These are phyloP conservation scores for Acer saccharum DNA, from an alignment of 345 rosid genomes.

Conservation along the genomic window DNA sequence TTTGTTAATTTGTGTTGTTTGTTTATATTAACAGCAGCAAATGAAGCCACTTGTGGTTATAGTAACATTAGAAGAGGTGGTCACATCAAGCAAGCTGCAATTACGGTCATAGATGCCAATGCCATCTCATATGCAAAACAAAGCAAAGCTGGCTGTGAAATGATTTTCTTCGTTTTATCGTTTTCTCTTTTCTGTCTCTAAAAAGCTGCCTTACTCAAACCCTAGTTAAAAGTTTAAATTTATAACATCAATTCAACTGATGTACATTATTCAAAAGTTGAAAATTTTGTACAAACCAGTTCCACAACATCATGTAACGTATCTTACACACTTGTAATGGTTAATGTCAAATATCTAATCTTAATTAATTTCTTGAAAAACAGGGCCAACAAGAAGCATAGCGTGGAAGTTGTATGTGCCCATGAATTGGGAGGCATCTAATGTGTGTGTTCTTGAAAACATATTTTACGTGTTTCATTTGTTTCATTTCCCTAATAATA, in stretches of 20 bases:
- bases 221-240: no score
- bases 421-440: background rate
- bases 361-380: background rate
- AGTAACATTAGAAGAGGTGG: background rate
- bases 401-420: background rate
- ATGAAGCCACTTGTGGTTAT: background rate
- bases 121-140: background rate
- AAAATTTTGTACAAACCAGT: no score
- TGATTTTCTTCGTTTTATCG: background rate
- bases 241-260: no score
- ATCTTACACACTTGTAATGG: no score
- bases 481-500: background rate
- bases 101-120: background rate
- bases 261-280: no score
- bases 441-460: background rate
- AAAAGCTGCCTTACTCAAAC: constrained; percentile 22
- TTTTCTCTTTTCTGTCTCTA: background rate
- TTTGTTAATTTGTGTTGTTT: background rate
- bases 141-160: constrained; percentile 1
- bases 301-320: no score
- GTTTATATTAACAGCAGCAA: no score
- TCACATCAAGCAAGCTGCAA: constrained; percentile 20
- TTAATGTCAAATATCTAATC: background rate
- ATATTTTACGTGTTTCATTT: background rate
- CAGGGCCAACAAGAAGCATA: background rate